A percentile compares a stretch with the other conserved stretches of the same genome.
phyloP scores from a whole-genome alignment of 1,139 yeast genomes.

The Arxiozyma bovina region DNA sequence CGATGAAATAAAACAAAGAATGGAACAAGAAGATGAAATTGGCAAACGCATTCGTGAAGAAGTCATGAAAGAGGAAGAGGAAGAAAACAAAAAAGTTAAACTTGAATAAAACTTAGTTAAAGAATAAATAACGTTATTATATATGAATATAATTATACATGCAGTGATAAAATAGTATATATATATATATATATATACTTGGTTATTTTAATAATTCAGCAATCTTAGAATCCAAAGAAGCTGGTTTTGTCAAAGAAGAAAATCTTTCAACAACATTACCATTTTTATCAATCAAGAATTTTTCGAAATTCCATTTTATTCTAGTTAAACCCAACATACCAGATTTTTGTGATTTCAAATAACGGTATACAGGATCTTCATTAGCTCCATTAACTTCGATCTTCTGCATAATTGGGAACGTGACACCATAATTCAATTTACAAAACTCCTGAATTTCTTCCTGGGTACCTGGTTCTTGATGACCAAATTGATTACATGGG shows the following conservation, averaged over 20 bases:
- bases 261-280: slow-evolving; percentile 71
- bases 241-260: slow-evolving; percentile 62
- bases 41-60: slow-evolving; percentile 23
- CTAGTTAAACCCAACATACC: slow-evolving; percentile 73
- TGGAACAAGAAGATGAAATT: slow-evolving; percentile 24
- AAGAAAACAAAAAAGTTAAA: slow-evolving; percentile 14
- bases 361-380: slow-evolving; percentile 74
- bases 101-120: slow-evolving; percentile 7
- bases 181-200: no score
- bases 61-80: slow-evolving; percentile 12
- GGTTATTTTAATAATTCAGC: slow-evolving; percentile 35
- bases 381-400: slow-evolving; percentile 80
- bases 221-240: slow-evolving; percentile 43
- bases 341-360: slow-evolving; percentile 48
- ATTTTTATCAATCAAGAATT: slow-evolving; percentile 62
- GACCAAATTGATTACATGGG: slow-evolving; percentile 88
- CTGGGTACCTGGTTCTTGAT: slow-evolving; percentile 75
- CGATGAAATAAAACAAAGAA: slow-evolving; percentile 22
- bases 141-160: background rate
- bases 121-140: background rate
- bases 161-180: background rate
- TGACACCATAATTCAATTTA: slow-evolving; percentile 62
- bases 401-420: slow-evolving; percentile 83
- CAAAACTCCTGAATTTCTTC: slow-evolving; percentile 59
- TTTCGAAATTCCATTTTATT: slow-evolving; percentile 92